Base-by-base conservation (phyloP, 352 stramenopile species). In the Blastocystis sp. region DNA sequence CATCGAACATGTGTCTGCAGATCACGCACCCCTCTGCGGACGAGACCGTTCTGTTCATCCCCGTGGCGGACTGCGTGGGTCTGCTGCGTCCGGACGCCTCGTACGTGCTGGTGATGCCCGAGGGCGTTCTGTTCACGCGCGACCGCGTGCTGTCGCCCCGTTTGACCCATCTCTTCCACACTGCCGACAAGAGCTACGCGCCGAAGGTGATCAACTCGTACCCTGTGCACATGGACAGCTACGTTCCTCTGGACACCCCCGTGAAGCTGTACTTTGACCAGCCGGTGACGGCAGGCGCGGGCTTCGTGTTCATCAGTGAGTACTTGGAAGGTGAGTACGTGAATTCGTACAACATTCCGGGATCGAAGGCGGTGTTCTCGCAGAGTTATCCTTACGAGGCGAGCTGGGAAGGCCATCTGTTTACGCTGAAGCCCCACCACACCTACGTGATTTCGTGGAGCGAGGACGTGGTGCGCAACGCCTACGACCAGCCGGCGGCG, bases 251-350 rank as follows among this genome's bases (percentile, higher is more conserved):
- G 38, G 67, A 78, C 40, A 40, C 44, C 21, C 46, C 67, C 32
- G 11, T 78, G 11, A 56, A 21, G 24, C 67, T 78, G 16, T 61
- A 78, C 42, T 78, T 78, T 24, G 44, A 78, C 27, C 67, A 78
- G 40, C 67, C 67, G 6, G 67, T 78, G 8, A 8, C 36, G n/a
- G 2, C 24, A 21, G 67, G 67, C 38, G 32, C 38, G 8, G 67
- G 67, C 16, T 78, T 61, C 51, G 34, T 78, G 16, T 78, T 78
- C 42, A 46, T 78, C 16, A 78, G 67, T 40, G 67, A 78, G 67
- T 78, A 78, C 38, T 7, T 21, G 34, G 44, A 59, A n/a, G 46
- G 42, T 24, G 34, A 78, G 67, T 78, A 78, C 38, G n/a, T 59
- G 67, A 78, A 78, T 46, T 56, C 34, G 0, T 78, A 61, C 40